phyloP scores from a whole-genome alignment of 2,329 filamentous ascomycete genomes.

The Blastomyces gilchristii region DNA sequence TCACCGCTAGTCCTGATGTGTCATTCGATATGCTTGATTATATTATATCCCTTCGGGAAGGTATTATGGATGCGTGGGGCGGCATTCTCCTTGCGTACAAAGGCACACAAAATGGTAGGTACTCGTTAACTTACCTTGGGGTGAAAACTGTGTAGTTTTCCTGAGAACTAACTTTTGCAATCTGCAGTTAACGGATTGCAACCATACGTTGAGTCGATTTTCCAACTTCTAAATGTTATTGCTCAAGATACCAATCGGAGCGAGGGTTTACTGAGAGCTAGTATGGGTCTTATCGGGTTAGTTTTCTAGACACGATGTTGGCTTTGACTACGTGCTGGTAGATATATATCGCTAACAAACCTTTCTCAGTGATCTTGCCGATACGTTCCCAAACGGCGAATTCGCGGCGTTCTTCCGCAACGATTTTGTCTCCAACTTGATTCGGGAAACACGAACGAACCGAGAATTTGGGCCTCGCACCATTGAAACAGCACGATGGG shows the following conservation, averaged over 20 bases:
- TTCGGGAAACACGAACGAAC: slow-evolving; percentile 84
- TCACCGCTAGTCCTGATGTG: slow-evolving; percentile 67
- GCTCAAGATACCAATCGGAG: slow-evolving; percentile 76
- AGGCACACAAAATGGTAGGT: slow-evolving; percentile 41
- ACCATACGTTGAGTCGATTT: slow-evolving; percentile 74
- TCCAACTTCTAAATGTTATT: slow-evolving; percentile 72
- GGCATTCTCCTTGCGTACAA: slow-evolving; percentile 95
- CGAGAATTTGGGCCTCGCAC: slow-evolving; percentile 77
- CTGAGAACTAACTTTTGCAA: slow-evolving; percentile 13
- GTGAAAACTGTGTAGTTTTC: not conserved
- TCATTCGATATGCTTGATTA: slow-evolving; percentile 97
- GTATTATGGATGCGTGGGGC: slow-evolving; percentile 98
- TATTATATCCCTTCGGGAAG: slow-evolving; percentile 84
- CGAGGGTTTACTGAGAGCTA: slow-evolving; percentile 81
- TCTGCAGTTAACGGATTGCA: slow-evolving; percentile 56
- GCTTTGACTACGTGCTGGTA: not conserved
- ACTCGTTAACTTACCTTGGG: not conserved
- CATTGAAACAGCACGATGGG: slow-evolving; percentile 91
- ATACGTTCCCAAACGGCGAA: slow-evolving; percentile 85
- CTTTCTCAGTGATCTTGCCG: slow-evolving; percentile 69
- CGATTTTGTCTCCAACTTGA: slow-evolving; percentile 81
- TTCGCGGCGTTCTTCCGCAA: slow-evolving; percentile 74
- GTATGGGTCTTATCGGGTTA: slow-evolving; percentile 95
- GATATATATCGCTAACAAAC: slow-evolving; percentile 28
- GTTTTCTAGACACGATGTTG: slow-evolving; percentile 24